Conservation (phyloP, 2,329 filamentous ascomycete genomes). For the Microdochium paspali region DNA sequence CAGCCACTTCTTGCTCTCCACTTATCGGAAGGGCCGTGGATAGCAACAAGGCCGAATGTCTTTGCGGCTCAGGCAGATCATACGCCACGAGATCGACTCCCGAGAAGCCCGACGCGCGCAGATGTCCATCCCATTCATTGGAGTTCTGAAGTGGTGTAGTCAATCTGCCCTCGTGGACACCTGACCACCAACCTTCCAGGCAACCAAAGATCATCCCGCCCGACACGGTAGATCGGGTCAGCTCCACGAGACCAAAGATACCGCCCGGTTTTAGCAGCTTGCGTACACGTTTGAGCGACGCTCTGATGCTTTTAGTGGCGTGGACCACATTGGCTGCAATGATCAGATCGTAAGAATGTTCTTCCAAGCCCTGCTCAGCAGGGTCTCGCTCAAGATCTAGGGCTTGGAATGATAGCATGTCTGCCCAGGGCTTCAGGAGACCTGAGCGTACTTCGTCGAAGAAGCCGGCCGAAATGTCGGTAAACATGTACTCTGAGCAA, state of each 20-base stretch:
- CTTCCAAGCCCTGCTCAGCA: too few relatives aligned
- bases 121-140: slow-evolving; percentile 3
- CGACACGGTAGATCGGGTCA: too few relatives aligned
- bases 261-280: too few relatives aligned
- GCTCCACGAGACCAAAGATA: too few relatives aligned
- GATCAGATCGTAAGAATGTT: too few relatives aligned
- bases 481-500: slow-evolving; percentile 20
- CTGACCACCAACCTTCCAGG: slow-evolving; percentile 8
- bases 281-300: too few relatives aligned
- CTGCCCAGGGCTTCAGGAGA: too few relatives aligned
- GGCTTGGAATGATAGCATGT: too few relatives aligned
- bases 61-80: background rate
- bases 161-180: slow-evolving; percentile 1
- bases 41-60: background rate
- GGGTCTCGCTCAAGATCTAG: too few relatives aligned
- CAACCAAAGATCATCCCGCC: slow-evolving; percentile 4
- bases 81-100: slow-evolving; percentile 2
- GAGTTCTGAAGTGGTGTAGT: slow-evolving; percentile 1
- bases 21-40: background rate
- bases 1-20: background rate
- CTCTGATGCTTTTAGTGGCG: too few relatives aligned
- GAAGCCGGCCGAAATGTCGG: slow-evolving; percentile 28
- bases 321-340: too few relatives aligned
- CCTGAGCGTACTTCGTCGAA: slow-evolving; percentile 19
- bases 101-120: slow-evolving; percentile 4